These are phyloP conservation scores for Stagonosporopsis tanaceti DNA, from an alignment of 2,329 filamentous ascomycete genomes.

Conservation along the genomic window DNA sequence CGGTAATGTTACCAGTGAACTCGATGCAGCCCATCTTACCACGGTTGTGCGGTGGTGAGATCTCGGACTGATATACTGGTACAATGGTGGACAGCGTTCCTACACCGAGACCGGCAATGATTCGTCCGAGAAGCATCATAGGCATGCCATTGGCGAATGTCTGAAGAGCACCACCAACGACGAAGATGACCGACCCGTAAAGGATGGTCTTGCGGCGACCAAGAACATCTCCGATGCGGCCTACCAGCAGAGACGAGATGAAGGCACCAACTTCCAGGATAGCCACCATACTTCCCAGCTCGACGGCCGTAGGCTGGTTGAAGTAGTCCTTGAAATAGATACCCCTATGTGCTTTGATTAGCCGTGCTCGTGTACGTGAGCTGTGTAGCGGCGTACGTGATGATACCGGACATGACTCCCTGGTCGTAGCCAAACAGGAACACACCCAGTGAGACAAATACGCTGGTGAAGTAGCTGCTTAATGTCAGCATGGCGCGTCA, in stretches of 20 bases:
- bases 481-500: slow-evolving; percentile 20
- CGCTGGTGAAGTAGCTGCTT: slow-evolving; percentile 88
- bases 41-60: slow-evolving; percentile 91
- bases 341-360: slow-evolving; percentile 65
- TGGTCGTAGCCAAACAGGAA: slow-evolving; percentile 92
- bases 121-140: slow-evolving; percentile 75
- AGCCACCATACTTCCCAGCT: slow-evolving; percentile 96
- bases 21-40: slow-evolving; percentile 97
- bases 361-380: slow-evolving; percentile 31
- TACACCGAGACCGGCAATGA: slow-evolving; percentile 61
- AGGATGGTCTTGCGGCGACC: slow-evolving; percentile 89
- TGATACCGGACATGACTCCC: slow-evolving; percentile 83
- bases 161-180: slow-evolving; percentile 83
- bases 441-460: slow-evolving; percentile 85
- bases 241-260: slow-evolving; percentile 85
- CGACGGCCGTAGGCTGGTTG: slow-evolving; percentile 81
- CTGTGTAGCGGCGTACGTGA: slow-evolving; percentile 64
- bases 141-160: slow-evolving; percentile 81
- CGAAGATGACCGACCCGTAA: slow-evolving; percentile 90
- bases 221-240: slow-evolving; percentile 88
- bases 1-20: slow-evolving; percentile 95
- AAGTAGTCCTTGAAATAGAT: slow-evolving; percentile 92
- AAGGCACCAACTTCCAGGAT: slow-evolving; percentile 95
- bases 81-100: slow-evolving; percentile 61
- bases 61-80: slow-evolving; percentile 63